These are phyloP conservation scores for Russula sp. DNA, from an alignment of 768 basidiomycete species.

Conservation along the genomic window DNA sequence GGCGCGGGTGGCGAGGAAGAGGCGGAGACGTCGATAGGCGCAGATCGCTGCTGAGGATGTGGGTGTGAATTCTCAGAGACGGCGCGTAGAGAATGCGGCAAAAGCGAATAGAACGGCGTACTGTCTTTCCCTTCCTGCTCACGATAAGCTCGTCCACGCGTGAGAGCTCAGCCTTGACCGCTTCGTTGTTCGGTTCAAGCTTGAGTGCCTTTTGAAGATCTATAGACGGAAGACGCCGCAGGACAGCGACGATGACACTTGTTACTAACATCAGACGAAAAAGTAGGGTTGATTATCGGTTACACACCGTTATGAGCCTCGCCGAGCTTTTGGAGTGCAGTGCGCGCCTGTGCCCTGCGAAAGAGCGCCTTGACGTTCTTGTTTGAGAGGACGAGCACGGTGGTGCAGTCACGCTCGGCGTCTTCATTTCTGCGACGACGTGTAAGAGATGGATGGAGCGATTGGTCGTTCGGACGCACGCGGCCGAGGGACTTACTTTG, in stretches of 20 bases:
- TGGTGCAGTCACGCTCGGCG: conserved; percentile 52
- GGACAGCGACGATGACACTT: not conserved
- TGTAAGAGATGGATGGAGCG: not conserved
- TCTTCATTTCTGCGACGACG: conserved; percentile 24
- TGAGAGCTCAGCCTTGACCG: conserved; percentile 60
- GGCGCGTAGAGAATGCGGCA: not conserved
- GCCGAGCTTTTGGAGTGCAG: conserved; percentile 49
- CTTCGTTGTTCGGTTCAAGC: conserved; percentile 61
- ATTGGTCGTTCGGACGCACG: too few relatives aligned
- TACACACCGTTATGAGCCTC: conserved; percentile 63
- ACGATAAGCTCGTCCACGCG: conserved; percentile 46
- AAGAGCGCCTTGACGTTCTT: conserved; percentile 79
- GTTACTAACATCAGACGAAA: conserved; percentile 6
- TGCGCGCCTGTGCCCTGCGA: conserved; percentile 70
- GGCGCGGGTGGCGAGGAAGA: not conserved
- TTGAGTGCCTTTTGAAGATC: conserved; percentile 60
- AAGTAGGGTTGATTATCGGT: not conserved
- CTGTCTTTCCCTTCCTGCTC: conserved; percentile 37
- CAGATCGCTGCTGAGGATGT: conserved; percentile 33
- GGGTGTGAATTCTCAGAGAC: too few relatives aligned
- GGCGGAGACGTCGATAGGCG: conserved; percentile 31
- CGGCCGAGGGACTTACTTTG: conserved; percentile 93
- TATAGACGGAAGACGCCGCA: conserved; percentile 34
- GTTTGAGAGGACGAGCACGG: conserved; percentile 51
- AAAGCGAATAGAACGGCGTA: conserved; percentile 8